Evolutionary conservation across 2,329 filamentous ascomycete species (phyloP).

Genomic region (Cordyceps pruinosa): DNA sequence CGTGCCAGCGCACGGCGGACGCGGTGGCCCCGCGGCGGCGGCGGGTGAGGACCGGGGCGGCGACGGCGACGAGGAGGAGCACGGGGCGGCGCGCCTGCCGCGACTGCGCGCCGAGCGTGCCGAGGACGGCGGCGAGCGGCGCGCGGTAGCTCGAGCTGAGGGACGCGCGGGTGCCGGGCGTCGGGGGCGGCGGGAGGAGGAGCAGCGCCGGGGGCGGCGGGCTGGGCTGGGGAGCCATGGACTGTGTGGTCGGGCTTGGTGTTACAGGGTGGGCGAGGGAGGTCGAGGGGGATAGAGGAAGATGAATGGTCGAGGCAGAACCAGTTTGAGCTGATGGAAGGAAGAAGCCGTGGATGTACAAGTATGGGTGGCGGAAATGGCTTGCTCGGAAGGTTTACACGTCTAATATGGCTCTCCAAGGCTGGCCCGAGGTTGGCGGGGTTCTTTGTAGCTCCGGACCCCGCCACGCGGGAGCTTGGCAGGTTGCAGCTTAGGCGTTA

Average conservation of each 20-base stretch:
- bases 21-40: slow-evolving; percentile 25
- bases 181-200: slow-evolving; percentile 58
- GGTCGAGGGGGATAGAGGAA: background rate
- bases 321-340: too few relatives aligned
- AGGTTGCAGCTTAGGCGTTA: too few relatives aligned
- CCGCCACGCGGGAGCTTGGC: background rate
- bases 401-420: background rate
- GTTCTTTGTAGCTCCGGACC: background rate
- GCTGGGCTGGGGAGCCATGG: background rate
- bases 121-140: slow-evolving; percentile 48
- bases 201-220: slow-evolving; percentile 35
- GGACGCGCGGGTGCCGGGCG: slow-evolving; percentile 43
- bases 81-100: slow-evolving; percentile 26
- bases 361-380: too few relatives aligned
- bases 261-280: background rate
- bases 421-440: slow-evolving; percentile 7
- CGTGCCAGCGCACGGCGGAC: slow-evolving; percentile 52
- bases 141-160: slow-evolving; percentile 55
- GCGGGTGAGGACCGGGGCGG: slow-evolving; percentile 50
- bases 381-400: background rate
- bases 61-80: slow-evolving; percentile 50
- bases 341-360: too few relatives aligned
- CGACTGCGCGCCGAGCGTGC: slow-evolving; percentile 36
- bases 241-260: too few relatives aligned
- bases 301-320: background rate